These are phyloP conservation scores for Sugiyamaella neomexicana DNA, from an alignment of 1,139 yeast species.

Conservation along the genomic window DNA sequence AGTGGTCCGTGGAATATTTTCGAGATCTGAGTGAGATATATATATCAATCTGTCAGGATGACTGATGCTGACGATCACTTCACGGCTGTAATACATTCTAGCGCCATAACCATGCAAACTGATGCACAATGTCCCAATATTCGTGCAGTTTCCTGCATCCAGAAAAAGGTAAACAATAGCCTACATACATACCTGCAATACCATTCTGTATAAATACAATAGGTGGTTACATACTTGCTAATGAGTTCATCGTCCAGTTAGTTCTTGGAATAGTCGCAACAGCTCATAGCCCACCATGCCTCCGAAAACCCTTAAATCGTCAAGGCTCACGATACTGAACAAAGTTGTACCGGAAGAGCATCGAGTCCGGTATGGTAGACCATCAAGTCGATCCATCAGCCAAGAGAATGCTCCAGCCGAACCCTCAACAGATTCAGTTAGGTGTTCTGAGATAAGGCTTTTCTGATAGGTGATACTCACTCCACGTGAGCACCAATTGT, in stretches of 20 bases:
- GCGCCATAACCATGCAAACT: not conserved
- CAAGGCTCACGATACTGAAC: not conserved
- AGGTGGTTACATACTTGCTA: not conserved
- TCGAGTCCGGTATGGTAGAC: not conserved
- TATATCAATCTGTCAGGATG: not conserved
- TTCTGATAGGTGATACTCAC: constrained; percentile 27
- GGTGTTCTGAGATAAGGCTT: constrained; percentile 24
- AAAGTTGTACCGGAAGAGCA: not conserved
- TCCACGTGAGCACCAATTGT: constrained; percentile 33
- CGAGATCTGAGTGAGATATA: not conserved
- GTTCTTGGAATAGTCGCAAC: not conserved
- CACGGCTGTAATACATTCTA: not conserved
- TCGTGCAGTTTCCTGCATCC: too few species aligned
- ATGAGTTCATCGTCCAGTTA: not conserved
- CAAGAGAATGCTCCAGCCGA: constrained; percentile 24
- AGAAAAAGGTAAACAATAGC: too few species aligned
- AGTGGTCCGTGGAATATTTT: not conserved
- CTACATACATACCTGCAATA: not conserved
- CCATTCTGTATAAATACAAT: not conserved
- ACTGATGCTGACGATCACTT: not conserved
- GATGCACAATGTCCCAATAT: not conserved
- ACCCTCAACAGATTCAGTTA: constrained; percentile 20
- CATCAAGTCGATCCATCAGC: constrained; percentile 17
- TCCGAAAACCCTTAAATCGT: not conserved
- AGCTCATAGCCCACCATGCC: not conserved